Evolutionary conservation across 768 basidiomycete genomes (phyloP), one percentile per base, ranked within the genome.

Genomic region (Macrocybe gigantea): DNA sequence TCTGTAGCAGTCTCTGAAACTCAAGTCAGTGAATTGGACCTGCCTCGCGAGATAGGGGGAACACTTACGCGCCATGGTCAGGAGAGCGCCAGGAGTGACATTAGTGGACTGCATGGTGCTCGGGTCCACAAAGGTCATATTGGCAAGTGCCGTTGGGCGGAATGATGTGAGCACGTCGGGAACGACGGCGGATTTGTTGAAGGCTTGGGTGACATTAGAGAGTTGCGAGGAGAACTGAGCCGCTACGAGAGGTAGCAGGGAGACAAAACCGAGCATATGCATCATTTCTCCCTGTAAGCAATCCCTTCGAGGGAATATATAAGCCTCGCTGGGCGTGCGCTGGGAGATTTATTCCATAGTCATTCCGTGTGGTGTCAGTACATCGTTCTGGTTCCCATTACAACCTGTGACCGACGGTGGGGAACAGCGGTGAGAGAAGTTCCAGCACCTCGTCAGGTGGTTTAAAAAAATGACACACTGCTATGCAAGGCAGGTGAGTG

Each of bases 131-230:
- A 75, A 74, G 15, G 64, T 60, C 10, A 71, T 58, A 41, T 71
- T 65, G 5, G 69, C 50, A 7, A 67, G 52, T 31, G 63, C 65
- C 8, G 54, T 56, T 6, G 73, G 73, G 35, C 56, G 58, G 58
- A 75, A 75, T 12, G 64, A 61, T 37, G 67, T 58, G 15, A 71
- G 52, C 33, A 73, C 59, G 44, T 68, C 64, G 4, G 67, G 68
- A n/a, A 74, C 72, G 35, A 75, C 68, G 41, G 66, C 59, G 3
- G 67, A 64, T 29, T 60, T 49, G n/a, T 56, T 58, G 57, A 71
- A 73, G 14, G 69, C 67, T 22, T 56, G 47, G 0, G 56, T 59
- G 15, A 61, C 55, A 47, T 61, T 53, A 34, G 40, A 30, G 5
- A 51, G 55, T 15, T 51, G 45, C 32, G 50, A 36, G 38, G 46